Evolutionary conservation across 1,284 basidiomycete species (phyloP).

Genomic region (Ganoderma sinense): DNA sequence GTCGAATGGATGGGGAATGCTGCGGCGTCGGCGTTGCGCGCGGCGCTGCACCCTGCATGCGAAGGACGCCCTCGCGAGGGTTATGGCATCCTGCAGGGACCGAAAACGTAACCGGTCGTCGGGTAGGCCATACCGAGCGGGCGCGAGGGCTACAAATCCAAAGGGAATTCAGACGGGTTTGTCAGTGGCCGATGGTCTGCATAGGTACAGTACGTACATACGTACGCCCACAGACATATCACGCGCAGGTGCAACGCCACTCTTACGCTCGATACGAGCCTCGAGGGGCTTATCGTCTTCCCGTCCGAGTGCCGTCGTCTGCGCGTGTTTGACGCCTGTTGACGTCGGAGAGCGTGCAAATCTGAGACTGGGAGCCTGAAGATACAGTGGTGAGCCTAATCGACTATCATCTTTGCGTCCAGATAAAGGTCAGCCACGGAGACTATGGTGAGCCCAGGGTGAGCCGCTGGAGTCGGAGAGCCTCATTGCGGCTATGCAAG

Average conservation of each 20-base stretch:
- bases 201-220: too few species aligned
- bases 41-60: neutral
- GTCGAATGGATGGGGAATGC: neutral
- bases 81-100: neutral
- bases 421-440: too few species aligned
- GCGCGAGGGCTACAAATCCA: neutral
- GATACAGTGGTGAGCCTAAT: neutral
- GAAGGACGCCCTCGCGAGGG: neutral
- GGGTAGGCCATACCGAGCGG: neutral
- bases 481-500: neutral
- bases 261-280: neutral
- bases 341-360: too few species aligned
- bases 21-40: constrained; percentile 3
- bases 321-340: neutral
- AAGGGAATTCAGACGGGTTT: neutral
- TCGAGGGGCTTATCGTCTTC: neutral
- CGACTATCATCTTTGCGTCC: too few species aligned
- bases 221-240: neutral
- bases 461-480: neutral
- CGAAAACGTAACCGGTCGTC: neutral
- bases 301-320: neutral
- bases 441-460: too few species aligned
- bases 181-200: neutral
- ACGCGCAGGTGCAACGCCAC: neutral
- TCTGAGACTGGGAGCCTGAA: neutral